Percentiles rank a stretch among this genome's conserved stretches.
Evolutionary conservation across 768 basidiomycete species (phyloP).

Genomic region (Agaricus bisporus): DNA sequence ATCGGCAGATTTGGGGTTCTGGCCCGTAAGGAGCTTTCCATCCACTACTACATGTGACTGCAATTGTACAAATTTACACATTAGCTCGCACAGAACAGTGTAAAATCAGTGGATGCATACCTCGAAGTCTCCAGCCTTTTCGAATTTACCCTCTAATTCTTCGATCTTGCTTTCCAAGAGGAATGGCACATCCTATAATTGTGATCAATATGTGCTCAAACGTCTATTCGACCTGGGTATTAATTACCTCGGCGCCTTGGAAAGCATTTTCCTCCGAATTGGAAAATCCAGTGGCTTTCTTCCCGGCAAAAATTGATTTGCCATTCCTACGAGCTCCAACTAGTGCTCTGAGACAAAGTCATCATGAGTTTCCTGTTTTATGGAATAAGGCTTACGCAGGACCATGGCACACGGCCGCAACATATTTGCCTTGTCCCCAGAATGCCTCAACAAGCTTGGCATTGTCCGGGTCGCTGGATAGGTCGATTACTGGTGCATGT

Average conservation of each 20-base stretch:
- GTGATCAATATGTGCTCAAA: neutral
- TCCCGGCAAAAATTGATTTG: conserved; percentile 60
- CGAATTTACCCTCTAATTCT: conserved; percentile 60
- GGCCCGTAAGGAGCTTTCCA: conserved; percentile 61
- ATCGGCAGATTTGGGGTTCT: conserved; percentile 65
- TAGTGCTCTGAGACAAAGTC: conserved; percentile 38
- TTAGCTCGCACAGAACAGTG: neutral
- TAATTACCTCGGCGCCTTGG: conserved; percentile 38
- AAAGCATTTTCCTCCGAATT: conserved; percentile 58
- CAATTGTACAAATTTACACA: conserved; percentile 5
- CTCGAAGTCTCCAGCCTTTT: conserved; percentile 51
- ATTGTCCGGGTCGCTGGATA: conserved; percentile 51
- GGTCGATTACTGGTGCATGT: conserved; percentile 72
- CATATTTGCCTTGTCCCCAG: conserved; percentile 60
- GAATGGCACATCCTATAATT: conserved; percentile 55
- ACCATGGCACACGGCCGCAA: conserved; percentile 76
- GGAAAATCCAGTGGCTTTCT: conserved; percentile 59
- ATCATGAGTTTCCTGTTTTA: neutral
- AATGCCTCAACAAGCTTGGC: conserved; percentile 55
- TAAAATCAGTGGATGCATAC: conserved; percentile 28
- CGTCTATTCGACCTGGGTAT: conserved; percentile 10
- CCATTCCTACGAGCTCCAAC: conserved; percentile 47
- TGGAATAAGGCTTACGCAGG: conserved; percentile 43
- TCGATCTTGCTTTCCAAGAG: conserved; percentile 60
- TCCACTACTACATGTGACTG: conserved; percentile 50